Evolutionary conservation across 1,284 basidiomycete genomes (phyloP).

Genomic region (Phenoliferia sp.): DNA sequence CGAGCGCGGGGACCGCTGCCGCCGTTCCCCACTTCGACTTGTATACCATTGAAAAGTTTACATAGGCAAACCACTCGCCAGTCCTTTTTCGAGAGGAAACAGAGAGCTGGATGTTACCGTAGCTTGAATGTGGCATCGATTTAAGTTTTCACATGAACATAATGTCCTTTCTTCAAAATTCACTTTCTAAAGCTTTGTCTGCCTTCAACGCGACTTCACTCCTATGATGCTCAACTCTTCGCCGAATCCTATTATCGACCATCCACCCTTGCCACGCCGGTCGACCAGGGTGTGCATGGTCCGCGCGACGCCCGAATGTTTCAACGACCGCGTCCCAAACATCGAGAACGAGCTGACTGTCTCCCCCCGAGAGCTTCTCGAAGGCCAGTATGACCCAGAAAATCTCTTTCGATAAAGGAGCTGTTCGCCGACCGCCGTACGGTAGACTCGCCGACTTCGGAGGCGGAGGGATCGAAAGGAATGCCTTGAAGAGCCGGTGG

Average conservation of each 20-base stretch:
- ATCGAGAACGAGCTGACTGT: constrained; percentile 5
- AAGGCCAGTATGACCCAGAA: constrained; percentile 29
- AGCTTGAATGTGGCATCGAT: no score
- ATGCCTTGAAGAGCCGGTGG: constrained; percentile 13
- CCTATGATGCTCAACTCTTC: background rate
- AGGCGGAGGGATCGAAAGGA: constrained; percentile 20
- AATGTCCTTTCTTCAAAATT: background rate
- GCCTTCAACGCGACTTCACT: background rate
- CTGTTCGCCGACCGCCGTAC: constrained; percentile 14
- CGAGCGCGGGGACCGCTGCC: background rate
- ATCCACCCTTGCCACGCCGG: constrained; percentile 14
- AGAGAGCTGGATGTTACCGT: no score
- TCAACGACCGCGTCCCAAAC: constrained; percentile 8
- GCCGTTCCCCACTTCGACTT: no score
- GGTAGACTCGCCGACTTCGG: background rate
- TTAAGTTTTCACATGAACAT: no score
- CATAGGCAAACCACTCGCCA: no score
- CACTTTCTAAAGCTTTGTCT: no score
- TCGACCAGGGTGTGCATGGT: background rate
- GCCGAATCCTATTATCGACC: constrained; percentile 15
- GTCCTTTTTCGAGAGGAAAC: no score
- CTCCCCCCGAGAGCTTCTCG: constrained; percentile 13
- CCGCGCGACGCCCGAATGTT: constrained; percentile 5
- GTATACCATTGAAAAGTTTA: no score
- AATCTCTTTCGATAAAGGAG: constrained; percentile 16